Conservation (phyloP, 148 eudicot species). For the Amaranthus cruentus region DNA sequence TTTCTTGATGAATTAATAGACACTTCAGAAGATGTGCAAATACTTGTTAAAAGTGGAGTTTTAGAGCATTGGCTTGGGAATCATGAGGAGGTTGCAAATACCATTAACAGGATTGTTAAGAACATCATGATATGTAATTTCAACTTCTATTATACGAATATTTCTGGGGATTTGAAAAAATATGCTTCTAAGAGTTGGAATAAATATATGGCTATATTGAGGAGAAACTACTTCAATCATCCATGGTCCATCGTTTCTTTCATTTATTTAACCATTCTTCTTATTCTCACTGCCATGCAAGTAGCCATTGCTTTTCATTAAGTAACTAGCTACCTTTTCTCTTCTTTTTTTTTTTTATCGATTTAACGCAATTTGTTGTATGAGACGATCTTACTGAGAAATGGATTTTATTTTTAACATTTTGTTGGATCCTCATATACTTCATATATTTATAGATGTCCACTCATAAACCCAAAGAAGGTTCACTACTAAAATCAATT, state of each 20-base stretch:
- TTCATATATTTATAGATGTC: too few species aligned
- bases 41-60: conserved; percentile 21
- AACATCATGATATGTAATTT: background rate
- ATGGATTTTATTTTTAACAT: too few species aligned
- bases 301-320: background rate
- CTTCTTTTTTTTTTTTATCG: too few species aligned
- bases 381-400: too few species aligned
- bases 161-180: conserved; percentile 7
- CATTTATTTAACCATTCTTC: conserved; percentile 1
- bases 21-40: conserved; percentile 21
- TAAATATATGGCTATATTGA: conserved; percentile 15
- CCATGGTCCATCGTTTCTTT: conserved; percentile 22
- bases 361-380: too few species aligned
- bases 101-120: conserved; percentile 12
- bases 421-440: too few species aligned
- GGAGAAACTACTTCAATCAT: conserved; percentile 17
- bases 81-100: conserved; percentile 7
- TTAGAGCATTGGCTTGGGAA: conserved; percentile 19
- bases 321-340: too few species aligned
- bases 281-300: conserved; percentile 9
- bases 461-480: too few species aligned
- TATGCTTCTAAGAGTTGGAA: conserved; percentile 10
- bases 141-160: background rate
- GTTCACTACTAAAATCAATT: too few species aligned
- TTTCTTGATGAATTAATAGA: conserved; percentile 21